phyloP scores from a whole-genome alignment of 2,329 filamentous ascomycete genomes.

The Cladophialophora chaetospira region DNA sequence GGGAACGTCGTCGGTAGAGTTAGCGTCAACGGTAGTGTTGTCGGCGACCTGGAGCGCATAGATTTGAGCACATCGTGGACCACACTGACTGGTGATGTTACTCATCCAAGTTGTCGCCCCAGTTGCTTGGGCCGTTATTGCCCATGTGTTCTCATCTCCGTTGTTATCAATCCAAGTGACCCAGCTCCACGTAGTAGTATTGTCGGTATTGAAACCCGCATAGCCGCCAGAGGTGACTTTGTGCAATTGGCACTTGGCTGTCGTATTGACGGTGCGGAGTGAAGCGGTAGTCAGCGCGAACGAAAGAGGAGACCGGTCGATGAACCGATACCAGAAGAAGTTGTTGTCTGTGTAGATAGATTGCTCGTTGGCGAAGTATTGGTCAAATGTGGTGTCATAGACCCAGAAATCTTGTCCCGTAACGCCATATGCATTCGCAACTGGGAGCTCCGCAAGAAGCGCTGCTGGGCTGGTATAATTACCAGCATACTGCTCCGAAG shows the following conservation, averaged over 20 bases:
- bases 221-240: conserved; percentile 22
- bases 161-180: conserved; percentile 19
- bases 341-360: conserved; percentile 51
- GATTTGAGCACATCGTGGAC: conserved; percentile 21
- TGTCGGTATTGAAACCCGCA: conserved; percentile 19
- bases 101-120: conserved; percentile 28
- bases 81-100: conserved; percentile 21
- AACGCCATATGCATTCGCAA: conserved; percentile 17
- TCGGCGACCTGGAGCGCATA: conserved; percentile 27
- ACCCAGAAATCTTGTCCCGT: conserved; percentile 21
- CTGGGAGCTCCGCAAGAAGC: conserved; percentile 3
- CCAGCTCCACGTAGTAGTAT: not conserved
- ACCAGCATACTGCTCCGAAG: conserved; percentile 6
- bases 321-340: conserved; percentile 26
- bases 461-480: not conserved
- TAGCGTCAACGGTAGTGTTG: conserved; percentile 20
- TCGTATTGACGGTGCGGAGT: conserved; percentile 23
- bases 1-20: conserved; percentile 34
- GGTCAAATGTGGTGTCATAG: not conserved
- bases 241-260: conserved; percentile 19
- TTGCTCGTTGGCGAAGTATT: conserved; percentile 1
- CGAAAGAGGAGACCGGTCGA: conserved; percentile 19
- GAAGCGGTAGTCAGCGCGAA: not conserved
- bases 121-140: conserved; percentile 10
- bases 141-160: conserved; percentile 9